A percentile compares a stretch with the other conserved stretches of the same genome.
phyloP scores from a whole-genome alignment of 1,139 yeast species.

The Hansenula sp. region DNA sequence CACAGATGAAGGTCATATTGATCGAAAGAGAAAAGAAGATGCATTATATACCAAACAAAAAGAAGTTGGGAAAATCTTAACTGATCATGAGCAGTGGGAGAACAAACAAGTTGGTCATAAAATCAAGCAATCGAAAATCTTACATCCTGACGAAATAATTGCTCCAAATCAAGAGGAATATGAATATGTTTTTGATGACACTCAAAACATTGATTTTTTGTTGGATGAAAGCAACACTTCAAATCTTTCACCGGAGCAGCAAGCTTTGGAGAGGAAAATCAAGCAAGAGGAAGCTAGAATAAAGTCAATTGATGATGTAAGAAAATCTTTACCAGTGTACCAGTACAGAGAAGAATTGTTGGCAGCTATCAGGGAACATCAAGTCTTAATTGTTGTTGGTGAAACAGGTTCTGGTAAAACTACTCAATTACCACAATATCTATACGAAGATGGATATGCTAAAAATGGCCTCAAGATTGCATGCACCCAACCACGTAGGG shows the following conservation, averaged over 20 bases:
- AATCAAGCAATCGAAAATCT: conserved; percentile 33
- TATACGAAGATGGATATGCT: conserved; percentile 79
- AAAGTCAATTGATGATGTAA: conserved; percentile 34
- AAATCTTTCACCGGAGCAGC: conserved; percentile 25
- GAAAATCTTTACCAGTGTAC: conserved; percentile 76
- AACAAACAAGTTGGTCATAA: conserved; percentile 52
- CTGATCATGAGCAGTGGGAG: conserved; percentile 60
- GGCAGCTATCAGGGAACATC: conserved; percentile 59
- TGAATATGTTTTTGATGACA: conserved; percentile 81
- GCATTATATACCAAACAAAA: conserved; percentile 25
- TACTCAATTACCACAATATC: conserved; percentile 88
- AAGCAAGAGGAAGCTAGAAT: conserved; percentile 40
- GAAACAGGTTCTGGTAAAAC: conserved; percentile 99
- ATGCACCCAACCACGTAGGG: conserved; percentile 94
- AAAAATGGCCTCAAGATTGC: conserved; percentile 55
- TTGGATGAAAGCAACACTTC: conserved; percentile 40
- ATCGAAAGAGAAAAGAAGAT: conserved; percentile 43
- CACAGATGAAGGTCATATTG: conserved; percentile 48
- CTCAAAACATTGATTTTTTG: conserved; percentile 67
- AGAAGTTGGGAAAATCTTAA: conserved; percentile 19
- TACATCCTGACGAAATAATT: conserved; percentile 43
- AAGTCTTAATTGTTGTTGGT: conserved; percentile 85
- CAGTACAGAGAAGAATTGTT: conserved; percentile 59
- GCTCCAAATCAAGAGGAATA: conserved; percentile 50
- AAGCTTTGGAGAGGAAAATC: conserved; percentile 29